Evolutionary conservation across 2,329 filamentous ascomycete species (phyloP).

Genomic region (Stagonosporopsis cucurbitacearum): DNA sequence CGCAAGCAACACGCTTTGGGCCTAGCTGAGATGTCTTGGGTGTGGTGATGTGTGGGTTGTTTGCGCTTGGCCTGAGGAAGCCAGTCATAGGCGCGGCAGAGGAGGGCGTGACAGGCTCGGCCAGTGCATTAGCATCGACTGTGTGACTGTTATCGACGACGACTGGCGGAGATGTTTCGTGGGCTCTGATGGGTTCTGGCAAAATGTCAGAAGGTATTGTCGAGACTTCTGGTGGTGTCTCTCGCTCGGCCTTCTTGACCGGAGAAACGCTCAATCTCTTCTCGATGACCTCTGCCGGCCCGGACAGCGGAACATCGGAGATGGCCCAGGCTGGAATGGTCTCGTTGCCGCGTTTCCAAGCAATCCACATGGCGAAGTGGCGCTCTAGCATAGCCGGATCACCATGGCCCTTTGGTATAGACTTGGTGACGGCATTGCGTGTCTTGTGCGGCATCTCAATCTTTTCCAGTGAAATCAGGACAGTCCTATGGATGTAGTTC

Average conservation of each 20-base stretch:
- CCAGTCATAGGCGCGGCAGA: slow-evolving; percentile 41
- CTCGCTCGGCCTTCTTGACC: slow-evolving; percentile 62
- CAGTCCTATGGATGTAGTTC: slow-evolving; percentile 68
- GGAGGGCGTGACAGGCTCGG: slow-evolving; percentile 30
- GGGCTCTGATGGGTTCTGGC: slow-evolving; percentile 48
- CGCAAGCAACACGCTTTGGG: slow-evolving; percentile 67
- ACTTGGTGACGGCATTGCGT: slow-evolving; percentile 65
- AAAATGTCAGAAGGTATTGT: slow-evolving; percentile 51
- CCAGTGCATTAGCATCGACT: slow-evolving; percentile 1
- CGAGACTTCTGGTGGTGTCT: slow-evolving; percentile 54
- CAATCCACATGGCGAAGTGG: slow-evolving; percentile 69
- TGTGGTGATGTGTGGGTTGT: slow-evolving; percentile 52
- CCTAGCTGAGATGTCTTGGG: slow-evolving; percentile 65
- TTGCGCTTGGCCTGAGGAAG: slow-evolving; percentile 47
- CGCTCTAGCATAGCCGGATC: slow-evolving; percentile 67
- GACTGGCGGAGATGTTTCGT: slow-evolving; percentile 21
- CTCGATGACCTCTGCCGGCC: slow-evolving; percentile 43
- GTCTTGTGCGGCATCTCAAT: slow-evolving; percentile 66
- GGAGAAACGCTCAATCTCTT: slow-evolving; percentile 64
- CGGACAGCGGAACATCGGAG: slow-evolving; percentile 61
- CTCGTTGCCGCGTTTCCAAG: slow-evolving; percentile 72
- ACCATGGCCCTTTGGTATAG: slow-evolving; percentile 67
- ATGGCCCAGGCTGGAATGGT: slow-evolving; percentile 67
- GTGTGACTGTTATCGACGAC: background rate
- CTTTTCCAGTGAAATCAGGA: slow-evolving; percentile 65